Percentiles rank a stretch among this genome's conserved stretches.
Conservation (phyloP, 1,139 yeast genomes). For the Pichia sp. region DNA sequence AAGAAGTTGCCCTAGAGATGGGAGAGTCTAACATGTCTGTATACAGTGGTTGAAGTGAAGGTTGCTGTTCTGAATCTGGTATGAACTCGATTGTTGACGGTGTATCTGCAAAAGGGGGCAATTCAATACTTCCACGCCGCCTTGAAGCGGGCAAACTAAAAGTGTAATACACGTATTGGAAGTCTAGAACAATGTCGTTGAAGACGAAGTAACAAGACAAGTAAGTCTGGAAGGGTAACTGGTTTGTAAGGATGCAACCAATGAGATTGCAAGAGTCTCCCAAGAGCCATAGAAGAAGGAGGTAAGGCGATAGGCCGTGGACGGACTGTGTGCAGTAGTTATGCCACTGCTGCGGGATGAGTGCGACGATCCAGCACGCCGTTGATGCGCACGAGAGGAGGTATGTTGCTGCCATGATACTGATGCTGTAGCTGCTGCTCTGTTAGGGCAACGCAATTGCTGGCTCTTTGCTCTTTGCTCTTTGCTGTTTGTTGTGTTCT, state of each 20-base stretch:
- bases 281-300: constrained; percentile 68
- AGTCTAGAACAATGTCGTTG: constrained; percentile 63
- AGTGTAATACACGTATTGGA: constrained; percentile 72
- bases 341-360: constrained; percentile 72
- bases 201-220: constrained; percentile 66
- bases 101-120: too few relatives aligned
- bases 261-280: constrained; percentile 74
- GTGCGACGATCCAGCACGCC: constrained; percentile 72
- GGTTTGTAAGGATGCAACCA: constrained; percentile 74
- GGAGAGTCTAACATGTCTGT: background rate
- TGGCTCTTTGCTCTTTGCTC: too few relatives aligned
- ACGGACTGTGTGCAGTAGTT: constrained; percentile 72
- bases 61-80: too few relatives aligned
- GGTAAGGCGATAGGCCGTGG: constrained; percentile 71
- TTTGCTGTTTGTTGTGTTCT: too few relatives aligned
- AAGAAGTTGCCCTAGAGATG: background rate
- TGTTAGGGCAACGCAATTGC: too few relatives aligned
- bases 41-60: too few relatives aligned
- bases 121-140: too few relatives aligned
- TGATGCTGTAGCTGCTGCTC: too few relatives aligned
- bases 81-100: too few relatives aligned
- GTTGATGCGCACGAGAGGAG: constrained; percentile 34
- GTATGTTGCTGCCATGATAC: too few relatives aligned
- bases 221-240: constrained; percentile 67
- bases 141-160: too few relatives aligned